A percentile compares a stretch with the other conserved stretches of the same genome.
These are phyloP conservation scores for Synchytrium microbalum DNA, from an alignment of 371 early-diverging fungal genomes.

Conservation along the genomic window DNA sequence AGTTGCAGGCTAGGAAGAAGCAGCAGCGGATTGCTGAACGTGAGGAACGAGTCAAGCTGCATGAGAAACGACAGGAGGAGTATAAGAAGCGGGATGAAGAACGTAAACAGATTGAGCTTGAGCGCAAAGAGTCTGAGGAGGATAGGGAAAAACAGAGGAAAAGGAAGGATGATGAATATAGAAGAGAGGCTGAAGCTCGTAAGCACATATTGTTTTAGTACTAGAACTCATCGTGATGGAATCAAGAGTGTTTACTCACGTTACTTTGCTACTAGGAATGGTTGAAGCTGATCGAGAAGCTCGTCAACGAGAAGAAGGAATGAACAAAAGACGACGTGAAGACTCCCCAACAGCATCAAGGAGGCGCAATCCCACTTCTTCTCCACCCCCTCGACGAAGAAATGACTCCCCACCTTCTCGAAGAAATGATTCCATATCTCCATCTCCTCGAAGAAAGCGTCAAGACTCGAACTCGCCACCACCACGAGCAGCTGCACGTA, in stretches of 20 bases:
- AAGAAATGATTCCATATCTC: slow-evolving; percentile 1
- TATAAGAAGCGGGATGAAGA: slow-evolving; percentile 27
- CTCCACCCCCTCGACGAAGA: too few species aligned
- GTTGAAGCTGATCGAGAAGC: not conserved
- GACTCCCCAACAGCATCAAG: too few species aligned
- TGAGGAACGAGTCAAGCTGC: slow-evolving; percentile 40
- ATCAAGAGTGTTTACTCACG: too few species aligned
- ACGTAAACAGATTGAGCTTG: slow-evolving; percentile 8
- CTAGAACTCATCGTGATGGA: too few species aligned
- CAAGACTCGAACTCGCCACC: not conserved
- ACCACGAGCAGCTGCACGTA: not conserved
- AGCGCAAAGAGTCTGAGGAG: slow-evolving; percentile 9
- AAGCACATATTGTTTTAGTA: too few species aligned
- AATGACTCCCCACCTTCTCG: not conserved
- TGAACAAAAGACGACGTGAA: too few species aligned
- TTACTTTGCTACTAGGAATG: too few species aligned
- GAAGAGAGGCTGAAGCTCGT: not conserved
- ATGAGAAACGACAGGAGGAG: slow-evolving; percentile 28
- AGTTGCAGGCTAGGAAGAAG: slow-evolving; percentile 44
- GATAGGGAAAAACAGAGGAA: slow-evolving; percentile 11
- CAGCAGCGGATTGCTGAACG: not conserved
- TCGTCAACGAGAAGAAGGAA: not conserved
- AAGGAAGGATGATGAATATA: slow-evolving; percentile 19
- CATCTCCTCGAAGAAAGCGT: not conserved
- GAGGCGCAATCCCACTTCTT: not conserved